Percentiles rank a stretch among this genome's conserved stretches.
Evolutionary conservation across 129 eudicot species (phyloP).

Genomic region (Ambrosia artemisiifolia): DNA sequence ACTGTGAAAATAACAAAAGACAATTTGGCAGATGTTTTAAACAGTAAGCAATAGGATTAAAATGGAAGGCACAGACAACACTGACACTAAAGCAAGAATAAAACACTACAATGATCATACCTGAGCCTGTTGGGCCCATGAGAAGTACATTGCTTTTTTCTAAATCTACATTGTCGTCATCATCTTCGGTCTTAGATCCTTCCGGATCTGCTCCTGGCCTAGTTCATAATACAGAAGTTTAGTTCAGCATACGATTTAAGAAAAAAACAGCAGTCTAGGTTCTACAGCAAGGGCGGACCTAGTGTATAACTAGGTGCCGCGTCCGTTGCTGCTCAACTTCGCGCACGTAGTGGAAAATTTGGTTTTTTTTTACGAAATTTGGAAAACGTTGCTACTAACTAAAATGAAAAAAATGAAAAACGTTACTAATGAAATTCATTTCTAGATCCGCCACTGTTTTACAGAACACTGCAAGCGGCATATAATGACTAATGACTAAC

Average conservation of each 20-base stretch:
- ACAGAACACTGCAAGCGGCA: neutral
- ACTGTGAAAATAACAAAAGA: neutral
- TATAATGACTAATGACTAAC: slow-evolving; percentile 43
- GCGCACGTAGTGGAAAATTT: too few relatives aligned
- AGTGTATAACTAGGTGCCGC: too few relatives aligned
- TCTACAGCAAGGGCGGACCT: too few relatives aligned
- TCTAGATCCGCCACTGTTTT: too few relatives aligned
- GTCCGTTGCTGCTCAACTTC: too few relatives aligned
- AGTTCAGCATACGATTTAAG: slow-evolving; percentile 16
- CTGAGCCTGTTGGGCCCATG: slow-evolving; percentile 99
- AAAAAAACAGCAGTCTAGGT: neutral
- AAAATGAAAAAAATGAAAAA: too few relatives aligned
- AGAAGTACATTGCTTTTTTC: slow-evolving; percentile 94
- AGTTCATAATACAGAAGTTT: slow-evolving; percentile 24
- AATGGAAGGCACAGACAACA: neutral
- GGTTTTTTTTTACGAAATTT: too few relatives aligned
- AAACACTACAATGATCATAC: slow-evolving; percentile 29
- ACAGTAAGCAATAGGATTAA: neutral
- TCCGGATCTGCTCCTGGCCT: slow-evolving; percentile 67
- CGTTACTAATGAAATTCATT: too few relatives aligned
- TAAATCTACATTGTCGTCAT: slow-evolving; percentile 84
- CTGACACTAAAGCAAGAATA: neutral
- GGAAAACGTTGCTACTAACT: too few relatives aligned
- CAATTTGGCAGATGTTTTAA: neutral
- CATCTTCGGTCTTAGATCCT: slow-evolving; percentile 43